Evolutionary conservation across 257 asterid genomes (phyloP), one percentile per base, ranked within the genome.

Genomic region (Forsythia viridissima): DNA sequence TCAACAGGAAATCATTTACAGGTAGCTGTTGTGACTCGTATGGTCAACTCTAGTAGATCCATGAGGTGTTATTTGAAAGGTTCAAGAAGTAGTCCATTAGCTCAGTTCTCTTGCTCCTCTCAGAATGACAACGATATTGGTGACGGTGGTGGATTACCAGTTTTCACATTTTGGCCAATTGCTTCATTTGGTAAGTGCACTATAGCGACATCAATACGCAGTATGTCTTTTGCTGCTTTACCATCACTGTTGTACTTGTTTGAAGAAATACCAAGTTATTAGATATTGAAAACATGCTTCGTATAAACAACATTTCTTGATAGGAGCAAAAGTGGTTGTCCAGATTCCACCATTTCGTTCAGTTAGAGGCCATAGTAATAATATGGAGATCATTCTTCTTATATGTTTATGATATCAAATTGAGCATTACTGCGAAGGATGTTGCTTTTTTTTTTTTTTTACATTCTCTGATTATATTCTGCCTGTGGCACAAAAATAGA

Each of bases 131-230:
- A 82, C 81, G 96, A 92, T 80, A 78, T 77, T 24, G 97, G 97
- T 66, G 94, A 91, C 83, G 90, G 87, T 80, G 93, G 91, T 20
- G 96, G 96, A 79, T 76, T 89, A 68, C 89, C 93, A 72, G 96
- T 91, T 78, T 94, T 91, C 86, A 74, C 85, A 36, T 88, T 89
- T 84, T 88, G 63, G 82, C 86, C 98, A 48, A 76, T 92, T 81
- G 81, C 93, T 75, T 74, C 81, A 51, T 92, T 89, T 75, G 98
- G 96, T 92, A 88, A 43, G 89, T 81, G 67, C 51, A 72, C 52
- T 66, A 8, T 77, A 42, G 21, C 66, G 73, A 57, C 68, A 66
- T 80, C 70, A 30, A 70, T 63, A 76, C 68, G 67, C 70, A 36
- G 73, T 48, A n/a, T 63, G 11, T 61, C 24, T 71, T 77, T 66